These are phyloP conservation scores for Schwanniomyces yamadae DNA, from an alignment of 805 yeast species.

Conservation along the genomic window DNA sequence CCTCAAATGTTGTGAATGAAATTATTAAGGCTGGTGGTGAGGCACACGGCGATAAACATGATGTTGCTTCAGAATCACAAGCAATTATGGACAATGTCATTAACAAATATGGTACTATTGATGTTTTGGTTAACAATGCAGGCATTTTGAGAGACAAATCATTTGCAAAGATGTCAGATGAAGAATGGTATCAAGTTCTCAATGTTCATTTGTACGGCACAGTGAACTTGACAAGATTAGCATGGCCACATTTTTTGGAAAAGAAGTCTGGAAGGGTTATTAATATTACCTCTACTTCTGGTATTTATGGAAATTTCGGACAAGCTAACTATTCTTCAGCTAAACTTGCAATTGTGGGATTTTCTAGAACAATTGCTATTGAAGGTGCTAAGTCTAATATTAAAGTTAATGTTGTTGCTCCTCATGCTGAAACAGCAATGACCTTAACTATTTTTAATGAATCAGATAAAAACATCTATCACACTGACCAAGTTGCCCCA, in stretches of 20 bases:
- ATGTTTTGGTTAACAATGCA: conserved; percentile 87
- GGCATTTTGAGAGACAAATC: conserved; percentile 92
- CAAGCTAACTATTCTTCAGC: conserved; percentile 96
- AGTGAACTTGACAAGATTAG: conserved; percentile 76
- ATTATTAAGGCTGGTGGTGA: conserved; percentile 69
- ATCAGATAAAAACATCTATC: conserved; percentile 77
- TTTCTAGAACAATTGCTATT: conserved; percentile 80
- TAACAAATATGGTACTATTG: conserved; percentile 76
- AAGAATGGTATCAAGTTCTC: conserved; percentile 78
- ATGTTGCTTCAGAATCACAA: conserved; percentile 74
- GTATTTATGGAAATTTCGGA: conserved; percentile 96
- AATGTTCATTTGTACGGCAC: conserved; percentile 84
- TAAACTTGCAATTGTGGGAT: conserved; percentile 82
- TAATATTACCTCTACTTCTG: conserved; percentile 93
- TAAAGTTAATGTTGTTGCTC: conserved; percentile 82
- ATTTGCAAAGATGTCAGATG: conserved; percentile 77
- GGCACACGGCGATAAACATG: conserved; percentile 82
- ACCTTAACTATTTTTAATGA: conserved; percentile 82
- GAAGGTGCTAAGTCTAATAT: conserved; percentile 85
- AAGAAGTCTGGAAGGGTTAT: conserved; percentile 80
- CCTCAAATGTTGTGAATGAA: conserved; percentile 70
- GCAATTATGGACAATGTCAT: conserved; percentile 76
- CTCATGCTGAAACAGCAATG: conserved; percentile 98
- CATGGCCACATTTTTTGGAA: conserved; percentile 85
- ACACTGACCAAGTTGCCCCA: conserved; percentile 90